Conservation (phyloP, 140 eudicot species). For the Senecio squalidus region DNA sequence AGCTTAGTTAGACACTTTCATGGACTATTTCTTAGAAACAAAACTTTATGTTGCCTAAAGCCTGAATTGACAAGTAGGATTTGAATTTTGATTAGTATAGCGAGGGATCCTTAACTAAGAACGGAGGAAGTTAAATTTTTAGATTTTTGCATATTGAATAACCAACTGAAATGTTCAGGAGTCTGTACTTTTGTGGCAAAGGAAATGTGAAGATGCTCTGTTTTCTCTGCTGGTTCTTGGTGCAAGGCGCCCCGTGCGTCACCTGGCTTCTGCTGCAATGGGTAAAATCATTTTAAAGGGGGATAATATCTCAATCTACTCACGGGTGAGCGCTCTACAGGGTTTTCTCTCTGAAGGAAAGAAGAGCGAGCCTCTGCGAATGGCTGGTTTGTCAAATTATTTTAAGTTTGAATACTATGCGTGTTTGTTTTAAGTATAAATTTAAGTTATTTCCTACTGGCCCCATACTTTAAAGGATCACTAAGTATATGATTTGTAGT, state of each 20-base stretch:
- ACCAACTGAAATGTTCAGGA: slow-evolving; percentile 45
- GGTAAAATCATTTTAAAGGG: slow-evolving; percentile 76
- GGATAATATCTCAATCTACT: slow-evolving; percentile 83
- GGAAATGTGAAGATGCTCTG: slow-evolving; percentile 95
- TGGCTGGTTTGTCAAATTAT: slow-evolving; percentile 64
- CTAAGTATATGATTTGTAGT: background rate
- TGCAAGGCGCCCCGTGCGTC: slow-evolving; percentile 94
- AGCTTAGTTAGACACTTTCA: background rate
- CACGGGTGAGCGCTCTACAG: slow-evolving; percentile 88
- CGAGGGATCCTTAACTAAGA: slow-evolving; percentile 4
- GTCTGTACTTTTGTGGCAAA: slow-evolving; percentile 79
- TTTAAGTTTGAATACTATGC: slow-evolving; percentile 10
- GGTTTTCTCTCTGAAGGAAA: slow-evolving; percentile 94
- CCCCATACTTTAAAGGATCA: slow-evolving; percentile 10
- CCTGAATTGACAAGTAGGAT: slow-evolving; percentile 9
- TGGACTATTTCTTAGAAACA: slow-evolving; percentile 8
- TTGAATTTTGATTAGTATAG: no score
- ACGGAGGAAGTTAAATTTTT: slow-evolving; percentile 6
- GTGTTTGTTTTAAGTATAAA: background rate
- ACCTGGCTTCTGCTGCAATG: slow-evolving; percentile 94
- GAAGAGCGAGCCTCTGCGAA: slow-evolving; percentile 79
- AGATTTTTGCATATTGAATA: slow-evolving; percentile 5
- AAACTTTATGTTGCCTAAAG: slow-evolving; percentile 4
- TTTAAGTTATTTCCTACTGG: background rate
- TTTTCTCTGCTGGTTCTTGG: slow-evolving; percentile 85